Evolutionary conservation across 129 eudicot genomes (phyloP).

Genomic region (Tagetes patula): DNA sequence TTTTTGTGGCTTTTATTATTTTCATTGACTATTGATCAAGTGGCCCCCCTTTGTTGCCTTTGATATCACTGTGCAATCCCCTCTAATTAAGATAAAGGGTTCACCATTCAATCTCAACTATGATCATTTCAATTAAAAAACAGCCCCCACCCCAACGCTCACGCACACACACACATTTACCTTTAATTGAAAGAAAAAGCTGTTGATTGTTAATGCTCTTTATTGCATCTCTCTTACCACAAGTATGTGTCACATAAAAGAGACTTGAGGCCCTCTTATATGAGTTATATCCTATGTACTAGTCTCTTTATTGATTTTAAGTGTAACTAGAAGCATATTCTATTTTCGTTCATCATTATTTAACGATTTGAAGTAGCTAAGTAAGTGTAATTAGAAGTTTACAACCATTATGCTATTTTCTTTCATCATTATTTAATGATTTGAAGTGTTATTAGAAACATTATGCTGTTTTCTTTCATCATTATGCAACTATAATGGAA

Average conservation of each 20-base stretch:
- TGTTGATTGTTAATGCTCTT: conserved; percentile 19
- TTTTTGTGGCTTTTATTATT: conserved; percentile 15
- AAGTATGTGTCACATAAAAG: background rate
- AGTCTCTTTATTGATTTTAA: background rate
- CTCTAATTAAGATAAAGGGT: background rate
- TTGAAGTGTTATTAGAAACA: background rate
- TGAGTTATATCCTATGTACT: background rate
- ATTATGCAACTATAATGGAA: background rate
- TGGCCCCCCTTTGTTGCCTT: conserved; percentile 7
- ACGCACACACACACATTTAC: background rate
- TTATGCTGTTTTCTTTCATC: conserved; percentile 6
- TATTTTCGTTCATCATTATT: conserved; percentile 7
- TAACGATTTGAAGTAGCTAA: background rate
- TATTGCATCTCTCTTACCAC: background rate
- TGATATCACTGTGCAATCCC: background rate
- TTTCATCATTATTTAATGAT: conserved; percentile 1
- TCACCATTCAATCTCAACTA: background rate
- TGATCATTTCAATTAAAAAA: background rate
- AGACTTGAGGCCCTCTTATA: background rate
- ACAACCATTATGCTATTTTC: too few relatives aligned
- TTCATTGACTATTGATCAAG: background rate
- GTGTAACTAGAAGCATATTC: background rate
- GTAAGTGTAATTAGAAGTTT: too few relatives aligned
- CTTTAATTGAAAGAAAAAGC: background rate
- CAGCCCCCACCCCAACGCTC: background rate